Evolutionary conservation across 495 filamentous ascomycete genomes (phyloP).

Genomic region (Cetradonia linearis): DNA sequence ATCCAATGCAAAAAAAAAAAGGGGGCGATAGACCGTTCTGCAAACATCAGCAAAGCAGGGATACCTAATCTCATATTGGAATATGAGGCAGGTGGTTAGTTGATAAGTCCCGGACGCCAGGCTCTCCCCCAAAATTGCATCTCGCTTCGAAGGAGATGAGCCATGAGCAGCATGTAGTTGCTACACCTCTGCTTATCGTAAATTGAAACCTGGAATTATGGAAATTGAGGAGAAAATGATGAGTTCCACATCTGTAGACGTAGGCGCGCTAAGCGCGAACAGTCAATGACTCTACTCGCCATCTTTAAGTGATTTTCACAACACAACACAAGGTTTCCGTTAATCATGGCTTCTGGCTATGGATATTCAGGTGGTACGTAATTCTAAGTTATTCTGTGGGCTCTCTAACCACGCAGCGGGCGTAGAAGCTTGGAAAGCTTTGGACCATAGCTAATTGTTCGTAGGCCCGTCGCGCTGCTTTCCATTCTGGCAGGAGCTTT

Average conservation of each 20-base stretch:
- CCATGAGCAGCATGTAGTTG: not conserved
- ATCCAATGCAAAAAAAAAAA: not conserved
- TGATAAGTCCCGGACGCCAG: not conserved
- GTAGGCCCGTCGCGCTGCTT: slow-evolving; percentile 86
- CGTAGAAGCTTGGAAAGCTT: not conserved
- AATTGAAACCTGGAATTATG: no score
- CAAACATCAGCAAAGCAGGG: not conserved
- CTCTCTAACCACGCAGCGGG: no score
- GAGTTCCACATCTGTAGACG: not conserved
- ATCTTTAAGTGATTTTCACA: not conserved
- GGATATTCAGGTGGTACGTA: slow-evolving; percentile 23
- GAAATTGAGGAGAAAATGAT: no score
- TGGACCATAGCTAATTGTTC: slow-evolving; percentile 1
- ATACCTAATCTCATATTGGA: not conserved
- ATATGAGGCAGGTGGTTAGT: not conserved
- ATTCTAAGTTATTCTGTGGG: not conserved
- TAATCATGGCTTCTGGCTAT: slow-evolving; percentile 23
- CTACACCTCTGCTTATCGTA: not conserved
- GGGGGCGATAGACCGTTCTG: not conserved
- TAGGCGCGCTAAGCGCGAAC: not conserved
- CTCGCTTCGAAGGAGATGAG: not conserved
- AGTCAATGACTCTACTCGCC: not conserved
- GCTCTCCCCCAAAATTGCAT: not conserved
- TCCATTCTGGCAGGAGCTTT: slow-evolving; percentile 94
- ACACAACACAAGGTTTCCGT: no score